phyloP scores from a whole-genome alignment of 2,329 filamentous ascomycete genomes.

The Fusarium ramigenum region DNA sequence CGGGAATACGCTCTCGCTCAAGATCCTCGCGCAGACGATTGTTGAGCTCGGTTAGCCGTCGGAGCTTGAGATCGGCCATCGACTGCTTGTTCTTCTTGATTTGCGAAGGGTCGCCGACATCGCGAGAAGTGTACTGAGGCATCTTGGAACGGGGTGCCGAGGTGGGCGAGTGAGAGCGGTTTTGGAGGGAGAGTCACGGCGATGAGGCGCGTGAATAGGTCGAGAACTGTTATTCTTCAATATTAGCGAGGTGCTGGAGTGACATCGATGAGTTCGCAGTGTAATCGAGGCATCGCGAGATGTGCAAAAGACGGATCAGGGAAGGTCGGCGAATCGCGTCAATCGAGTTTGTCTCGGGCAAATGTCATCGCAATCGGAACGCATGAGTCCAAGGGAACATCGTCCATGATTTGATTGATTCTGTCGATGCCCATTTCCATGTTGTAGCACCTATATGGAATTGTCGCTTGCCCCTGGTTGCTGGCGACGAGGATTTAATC shows the following conservation, averaged over 20 bases:
- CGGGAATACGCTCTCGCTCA: constrained; percentile 92
- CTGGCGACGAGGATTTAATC: constrained; percentile 14
- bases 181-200: constrained; percentile 22
- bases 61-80: constrained; percentile 98
- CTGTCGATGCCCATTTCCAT: constrained; percentile 15
- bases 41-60: constrained; percentile 96
- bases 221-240: constrained; percentile 31
- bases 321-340: constrained; percentile 4
- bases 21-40: constrained; percentile 94
- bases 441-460: not conserved
- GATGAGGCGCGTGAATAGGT: constrained; percentile 20
- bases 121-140: constrained; percentile 74
- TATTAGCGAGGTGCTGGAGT: constrained; percentile 22
- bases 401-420: constrained; percentile 24
- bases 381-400: constrained; percentile 19
- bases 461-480: constrained; percentile 9
- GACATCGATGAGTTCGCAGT: constrained; percentile 1
- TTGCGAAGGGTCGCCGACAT: constrained; percentile 73
- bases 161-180: constrained; percentile 15
- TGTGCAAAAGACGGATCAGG: not conserved
- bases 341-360: constrained; percentile 20
- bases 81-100: constrained; percentile 96
- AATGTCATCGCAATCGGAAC: constrained; percentile 11
- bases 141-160: constrained; percentile 54
- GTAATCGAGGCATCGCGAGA: constrained; percentile 14